Base-by-base conservation (phyloP, 2,329 filamentous ascomycete genomes). In the Conoideocrella luteorostrata region DNA sequence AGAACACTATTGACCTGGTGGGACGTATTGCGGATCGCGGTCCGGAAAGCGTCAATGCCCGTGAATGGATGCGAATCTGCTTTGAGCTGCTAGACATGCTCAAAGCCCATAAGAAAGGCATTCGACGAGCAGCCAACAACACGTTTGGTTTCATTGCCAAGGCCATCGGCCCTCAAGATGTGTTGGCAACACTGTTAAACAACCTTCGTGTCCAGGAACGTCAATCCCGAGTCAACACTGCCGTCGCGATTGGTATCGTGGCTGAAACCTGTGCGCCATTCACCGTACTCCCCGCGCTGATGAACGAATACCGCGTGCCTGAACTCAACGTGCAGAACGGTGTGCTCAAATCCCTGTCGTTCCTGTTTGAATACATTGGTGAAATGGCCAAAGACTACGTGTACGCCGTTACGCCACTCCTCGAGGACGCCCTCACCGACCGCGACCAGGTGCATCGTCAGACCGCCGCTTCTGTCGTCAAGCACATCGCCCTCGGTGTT, bases 321-420 rank as follows among this genome's bases (percentile, higher is more conserved):
- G 93, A 98, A 67, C 83, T 98, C 53, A 98, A 98, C 62, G 93
- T 98, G 21, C 93, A 98, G 64, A 98, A 98, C 56, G 93, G 93
- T 69, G 93, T 98, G 26, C 82, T 98, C 61, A 98, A 98, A 66
- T 90, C 90, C 5, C 77, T 98, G 42, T 94, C 88, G 6, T 98
- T 98, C 76, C 75, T 98, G 48, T 98, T 97, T 60, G 93, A 98
- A 62, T 98, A 98, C 68, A 98, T 98, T 63, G 93, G 93, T 50
- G 93, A 98, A 67, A 97, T 98, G 93, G 88, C 89, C 51, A 98
- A 97, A 69, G 93, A 98, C 66, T 98, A 98, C 63, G 93, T 98
- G 60, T 98, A 98, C 60, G 93, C 94, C 15, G 90, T 98, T 26
- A 96, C 90, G 2, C 93, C 93, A 6, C 74, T 98, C 9, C 82